Conservation (phyloP, 1,139 yeast genomes). For the Geotrichum carabidarum region DNA sequence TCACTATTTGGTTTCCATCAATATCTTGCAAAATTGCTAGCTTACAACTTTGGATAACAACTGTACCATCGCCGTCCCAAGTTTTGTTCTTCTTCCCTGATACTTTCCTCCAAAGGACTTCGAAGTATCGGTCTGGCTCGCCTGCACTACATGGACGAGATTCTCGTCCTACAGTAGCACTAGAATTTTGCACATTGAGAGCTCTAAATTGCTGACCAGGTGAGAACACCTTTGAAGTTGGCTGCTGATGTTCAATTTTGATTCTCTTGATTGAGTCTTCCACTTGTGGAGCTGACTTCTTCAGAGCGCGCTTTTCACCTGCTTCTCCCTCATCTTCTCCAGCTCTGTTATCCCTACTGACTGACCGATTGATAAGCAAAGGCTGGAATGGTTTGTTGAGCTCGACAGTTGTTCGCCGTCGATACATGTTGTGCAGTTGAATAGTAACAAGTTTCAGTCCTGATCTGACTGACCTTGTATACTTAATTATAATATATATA, state of each 20-base stretch:
- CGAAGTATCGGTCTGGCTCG: conserved; percentile 25
- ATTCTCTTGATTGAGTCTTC: conserved; percentile 3
- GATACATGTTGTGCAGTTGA: conserved; percentile 8
- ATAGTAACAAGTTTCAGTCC: not conserved
- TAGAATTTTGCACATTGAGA: not conserved
- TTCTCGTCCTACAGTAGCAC: not conserved
- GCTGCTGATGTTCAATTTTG: not conserved
- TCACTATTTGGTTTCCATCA: conserved; percentile 25
- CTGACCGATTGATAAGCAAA: conserved; percentile 10
- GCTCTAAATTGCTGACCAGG: conserved; percentile 10
- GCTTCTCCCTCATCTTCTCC: too few species aligned
- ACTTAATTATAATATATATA: too few species aligned
- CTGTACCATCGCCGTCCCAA: conserved; percentile 90
- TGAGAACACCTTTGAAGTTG: not conserved
- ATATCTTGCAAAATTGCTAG: conserved; percentile 25
- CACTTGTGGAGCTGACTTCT: not conserved
- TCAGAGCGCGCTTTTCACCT: not conserved
- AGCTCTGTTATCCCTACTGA: not conserved
- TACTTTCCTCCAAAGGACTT: conserved; percentile 65
- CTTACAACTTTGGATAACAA: conserved; percentile 34
- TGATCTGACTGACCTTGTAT: not conserved
- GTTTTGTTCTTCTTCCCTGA: conserved; percentile 77
- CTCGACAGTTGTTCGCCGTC: conserved; percentile 13
- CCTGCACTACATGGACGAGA: not conserved
- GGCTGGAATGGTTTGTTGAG: conserved; percentile 17